Base-by-base conservation (phyloP, 345 rosid genomes). In the Euclidium syriacum region DNA sequence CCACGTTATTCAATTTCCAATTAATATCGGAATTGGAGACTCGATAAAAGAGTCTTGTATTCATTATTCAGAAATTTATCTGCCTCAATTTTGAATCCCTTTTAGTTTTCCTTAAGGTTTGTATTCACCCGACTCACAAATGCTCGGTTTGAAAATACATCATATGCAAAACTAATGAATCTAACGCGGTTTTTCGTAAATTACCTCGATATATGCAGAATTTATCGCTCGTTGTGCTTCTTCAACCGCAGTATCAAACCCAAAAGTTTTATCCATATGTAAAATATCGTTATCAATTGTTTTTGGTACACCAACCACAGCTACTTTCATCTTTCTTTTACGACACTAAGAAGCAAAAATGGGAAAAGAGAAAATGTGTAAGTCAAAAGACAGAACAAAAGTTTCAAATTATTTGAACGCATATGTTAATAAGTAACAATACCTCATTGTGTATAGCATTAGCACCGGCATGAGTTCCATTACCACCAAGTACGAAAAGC, bases 391-490 rank as follows among this genome's bases (percentile, higher is more conserved):
- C 4, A 7, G 14, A 56, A 39, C 19, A 20, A 5, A 35, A 35
- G 6, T n/a, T n/a, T n/a, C n/a, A n/a, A n/a, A n/a, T n/a, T n/a
- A n/a, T n/a, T n/a, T n/a, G n/a, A n/a, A n/a, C n/a, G n/a, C n/a
- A n/a, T n/a, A n/a, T n/a, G n/a, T 54, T 4, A 23, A 17, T 3
- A 8, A 14, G 23, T 23, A 38, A 25, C 63, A 26, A 58, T 57
- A 88, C 96, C 96, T 89, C 95, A 71, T 84, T 25, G 18, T 89
- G 95, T 51, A 89, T 89, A 8, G 96, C 91, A 68, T 89, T 76
- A 25, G 96, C 96, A 50, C 96, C 96, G 34, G 96, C 96, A 73
- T 89, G 96, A 39, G 96, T 86, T 20, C 95, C 96, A 41, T 89
- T 86, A 55, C 96, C 95, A 20, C 96, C 96, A 41, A 89, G 73